Evolutionary conservation across 2,329 filamentous ascomycete species (phyloP), one percentile per base, ranked within the genome.

Genomic region (Microcyclospora pomicola): DNA sequence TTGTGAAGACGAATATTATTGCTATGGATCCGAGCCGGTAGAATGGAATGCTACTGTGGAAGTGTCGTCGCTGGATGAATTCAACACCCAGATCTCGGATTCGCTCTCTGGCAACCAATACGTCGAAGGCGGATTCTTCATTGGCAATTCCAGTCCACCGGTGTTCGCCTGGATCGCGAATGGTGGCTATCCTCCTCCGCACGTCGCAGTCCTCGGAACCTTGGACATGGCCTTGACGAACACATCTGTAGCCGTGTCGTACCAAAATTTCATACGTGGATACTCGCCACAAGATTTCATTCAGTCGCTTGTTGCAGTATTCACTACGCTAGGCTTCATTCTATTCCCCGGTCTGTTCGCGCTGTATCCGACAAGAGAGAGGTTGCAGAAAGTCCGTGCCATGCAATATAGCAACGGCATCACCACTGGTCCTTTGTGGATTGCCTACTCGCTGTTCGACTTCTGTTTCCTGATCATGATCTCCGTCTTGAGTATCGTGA

Each of bases 331-430:
- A 2, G 82, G 78, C 1, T 74, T 88, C 55, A 70, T 74, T 2
- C 75, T 77, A 1, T 88, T 80, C 51, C 83, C 85, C 1, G 83
- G 79, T n/a, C 84, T 94, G 63, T 91, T 93, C 49, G 73, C 81
- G 0, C 65, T 94, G 2, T 93, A 93, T 49, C 83, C 84, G 0
- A 92, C 83, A 10, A 67, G 81, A 27, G 86, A 94, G 58, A 72
- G 84, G 27, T 65, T 83, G 10, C 67, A 75, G 34, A 80, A 84
- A 46, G 82, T 94, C 16, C 75, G 86, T 34, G 80, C 80, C 10
- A 65, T 94, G 31, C 79, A 93, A 57, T 93, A 91, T 59, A 88
- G 82, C 37, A 93, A 93, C 52, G 86, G 86, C 0, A 24, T 24
- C 19, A 24, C 19, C 19, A 24, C 19, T 7, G 65, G 82, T 7